Conservation (phyloP, 805 yeast species). For the Starmerella bacillaris region DNA sequence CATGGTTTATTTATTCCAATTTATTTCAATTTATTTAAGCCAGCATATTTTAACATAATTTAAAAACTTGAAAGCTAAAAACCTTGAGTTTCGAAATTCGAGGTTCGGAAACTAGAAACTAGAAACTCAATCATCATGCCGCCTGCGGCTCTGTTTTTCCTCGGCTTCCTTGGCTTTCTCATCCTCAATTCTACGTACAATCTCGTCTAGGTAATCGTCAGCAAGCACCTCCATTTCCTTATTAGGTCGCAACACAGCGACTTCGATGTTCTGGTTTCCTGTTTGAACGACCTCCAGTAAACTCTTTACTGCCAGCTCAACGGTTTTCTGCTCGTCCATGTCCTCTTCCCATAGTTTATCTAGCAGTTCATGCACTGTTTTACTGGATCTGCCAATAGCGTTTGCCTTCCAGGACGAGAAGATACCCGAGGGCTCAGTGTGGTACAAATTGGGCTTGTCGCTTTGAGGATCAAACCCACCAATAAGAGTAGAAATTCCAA, state of each 20-base stretch:
- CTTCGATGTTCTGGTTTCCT: slow-evolving; percentile 90
- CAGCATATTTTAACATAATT: no score
- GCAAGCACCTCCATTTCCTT: slow-evolving; percentile 38
- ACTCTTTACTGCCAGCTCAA: slow-evolving; percentile 67
- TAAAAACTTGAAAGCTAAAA: no score
- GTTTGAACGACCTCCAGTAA: slow-evolving; percentile 93
- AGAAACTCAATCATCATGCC: slow-evolving; percentile 32
- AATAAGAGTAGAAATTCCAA: slow-evolving; percentile 85
- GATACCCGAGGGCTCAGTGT: slow-evolving; percentile 95
- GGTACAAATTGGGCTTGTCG: slow-evolving; percentile 61
- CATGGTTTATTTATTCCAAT: no score
- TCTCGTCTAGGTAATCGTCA: slow-evolving; percentile 52
- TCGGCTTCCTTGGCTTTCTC: slow-evolving; percentile 64
- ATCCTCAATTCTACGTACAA: slow-evolving; percentile 67
- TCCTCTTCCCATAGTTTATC: slow-evolving; percentile 63
- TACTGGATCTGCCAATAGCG: slow-evolving; percentile 86
- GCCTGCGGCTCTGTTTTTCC: slow-evolving; percentile 18
- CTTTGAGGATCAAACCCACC: slow-evolving; percentile 91
- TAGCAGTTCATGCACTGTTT: slow-evolving; percentile 86
- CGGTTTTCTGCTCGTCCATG: slow-evolving; percentile 49
- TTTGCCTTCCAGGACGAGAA: slow-evolving; percentile 96
- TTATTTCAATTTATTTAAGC: no score
- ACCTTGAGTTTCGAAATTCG: no score
- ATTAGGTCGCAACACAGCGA: slow-evolving; percentile 66
- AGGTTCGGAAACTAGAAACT: no score